These are phyloP conservation scores for Venustampulla echinocandica DNA, from an alignment of 495 filamentous ascomycete genomes.

Conservation along the genomic window DNA sequence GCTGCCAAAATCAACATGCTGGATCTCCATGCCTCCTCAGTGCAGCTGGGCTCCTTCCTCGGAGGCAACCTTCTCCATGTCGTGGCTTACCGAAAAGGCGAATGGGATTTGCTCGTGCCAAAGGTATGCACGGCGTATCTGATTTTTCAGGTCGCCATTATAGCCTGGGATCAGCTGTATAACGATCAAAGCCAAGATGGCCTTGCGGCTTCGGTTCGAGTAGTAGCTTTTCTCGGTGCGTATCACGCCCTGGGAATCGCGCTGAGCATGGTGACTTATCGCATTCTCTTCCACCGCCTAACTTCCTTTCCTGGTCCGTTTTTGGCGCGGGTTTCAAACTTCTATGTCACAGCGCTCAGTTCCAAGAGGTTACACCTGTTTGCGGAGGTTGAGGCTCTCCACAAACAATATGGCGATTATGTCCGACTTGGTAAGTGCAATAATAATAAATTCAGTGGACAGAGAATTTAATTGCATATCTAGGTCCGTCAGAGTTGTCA, in stretches of 20 bases:
- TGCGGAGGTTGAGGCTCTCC: not conserved
- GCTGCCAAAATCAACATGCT: no score
- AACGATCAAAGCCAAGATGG: no score
- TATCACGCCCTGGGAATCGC: not conserved
- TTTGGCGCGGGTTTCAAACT: not conserved
- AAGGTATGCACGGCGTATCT: no score
- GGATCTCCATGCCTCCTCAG: no score
- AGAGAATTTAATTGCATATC: slow-evolving; percentile 1
- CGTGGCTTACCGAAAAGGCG: no score
- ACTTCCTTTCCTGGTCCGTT: not conserved
- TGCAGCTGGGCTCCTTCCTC: no score
- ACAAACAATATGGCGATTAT: not conserved
- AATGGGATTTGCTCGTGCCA: no score
- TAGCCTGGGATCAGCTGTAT: no score
- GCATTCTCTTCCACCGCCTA: not conserved
- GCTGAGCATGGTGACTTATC: not conserved
- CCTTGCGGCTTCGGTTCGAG: no score
- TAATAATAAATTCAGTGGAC: not conserved
- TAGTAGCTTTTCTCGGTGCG: not conserved
- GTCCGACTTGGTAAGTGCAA: not conserved
- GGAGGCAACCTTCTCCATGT: no score
- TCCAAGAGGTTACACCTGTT: not conserved
- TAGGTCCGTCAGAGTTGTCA: slow-evolving; percentile 32
- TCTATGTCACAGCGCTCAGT: not conserved
- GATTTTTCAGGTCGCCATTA: no score